Evolutionary conservation across 2,329 filamentous ascomycete genomes (phyloP).

Genomic region (Furcasterigmium sp.): DNA sequence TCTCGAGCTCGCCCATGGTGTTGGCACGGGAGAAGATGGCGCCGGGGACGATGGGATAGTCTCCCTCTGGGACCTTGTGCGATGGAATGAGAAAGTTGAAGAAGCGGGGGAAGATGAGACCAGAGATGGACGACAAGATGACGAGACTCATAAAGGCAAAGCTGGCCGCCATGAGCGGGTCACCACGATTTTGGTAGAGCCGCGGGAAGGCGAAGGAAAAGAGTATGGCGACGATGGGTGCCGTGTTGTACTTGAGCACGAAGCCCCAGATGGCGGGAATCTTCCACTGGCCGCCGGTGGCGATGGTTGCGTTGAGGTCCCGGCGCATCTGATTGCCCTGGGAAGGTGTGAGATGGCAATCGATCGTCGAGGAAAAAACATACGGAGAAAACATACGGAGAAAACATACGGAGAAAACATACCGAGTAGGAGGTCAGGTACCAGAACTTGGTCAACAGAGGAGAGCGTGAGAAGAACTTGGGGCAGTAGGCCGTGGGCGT

Average conservation of each 20-base stretch:
- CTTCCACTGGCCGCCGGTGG: conserved; percentile 2
- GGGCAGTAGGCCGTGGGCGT: conserved; percentile 3
- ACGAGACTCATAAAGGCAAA: conserved; percentile 10
- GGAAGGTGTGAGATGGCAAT: too few species aligned
- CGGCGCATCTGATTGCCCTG: conserved; percentile 10
- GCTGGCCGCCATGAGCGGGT: conserved; percentile 11
- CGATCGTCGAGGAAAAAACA: too few species aligned
- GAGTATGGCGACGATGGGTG: conserved; percentile 13
- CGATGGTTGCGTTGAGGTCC: conserved; percentile 8
- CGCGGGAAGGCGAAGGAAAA: conserved; percentile 11
- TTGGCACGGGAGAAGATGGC: conserved; percentile 8
- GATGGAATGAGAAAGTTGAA: conserved; percentile 11
- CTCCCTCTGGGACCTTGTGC: background rate
- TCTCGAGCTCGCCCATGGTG: background rate
- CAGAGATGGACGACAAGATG: conserved; percentile 7
- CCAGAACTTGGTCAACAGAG: conserved; percentile 4
- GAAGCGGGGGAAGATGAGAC: conserved; percentile 9
- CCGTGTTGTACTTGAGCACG: conserved; percentile 13
- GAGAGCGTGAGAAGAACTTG: background rate
- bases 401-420: background rate
- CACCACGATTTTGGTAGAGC: conserved; percentile 10
- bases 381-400: background rate
- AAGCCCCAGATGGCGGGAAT: conserved; percentile 10
- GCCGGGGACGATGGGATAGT: conserved; percentile 4
- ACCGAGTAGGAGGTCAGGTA: conserved; percentile 7